phyloP scores from a whole-genome alignment of 805 yeast species.

The Ogataea saltuana region DNA sequence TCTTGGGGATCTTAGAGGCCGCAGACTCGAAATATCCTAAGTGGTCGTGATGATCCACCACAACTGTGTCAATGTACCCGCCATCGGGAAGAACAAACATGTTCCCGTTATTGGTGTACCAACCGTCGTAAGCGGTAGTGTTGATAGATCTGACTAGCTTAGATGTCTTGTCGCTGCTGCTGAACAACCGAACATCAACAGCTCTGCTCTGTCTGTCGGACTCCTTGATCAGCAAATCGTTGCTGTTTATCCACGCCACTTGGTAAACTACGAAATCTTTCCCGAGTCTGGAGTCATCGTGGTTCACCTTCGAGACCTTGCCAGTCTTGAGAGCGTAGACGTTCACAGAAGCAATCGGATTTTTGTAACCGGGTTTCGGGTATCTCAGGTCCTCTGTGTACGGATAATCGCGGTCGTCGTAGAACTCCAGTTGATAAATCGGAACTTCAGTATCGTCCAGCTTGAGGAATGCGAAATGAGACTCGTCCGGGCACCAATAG shows the following conservation, averaged over 20 bases:
- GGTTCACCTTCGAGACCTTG: slow-evolving; percentile 25
- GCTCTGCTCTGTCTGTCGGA: slow-evolving; percentile 62
- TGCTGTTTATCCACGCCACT: slow-evolving; percentile 55
- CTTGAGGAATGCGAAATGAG: slow-evolving; percentile 52
- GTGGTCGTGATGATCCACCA: slow-evolving; percentile 58
- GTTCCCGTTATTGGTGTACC: slow-evolving; percentile 48
- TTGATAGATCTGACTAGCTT: slow-evolving; percentile 44
- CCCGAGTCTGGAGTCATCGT: slow-evolving; percentile 36
- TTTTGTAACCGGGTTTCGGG: slow-evolving; percentile 70
- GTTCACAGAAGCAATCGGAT: slow-evolving; percentile 55
- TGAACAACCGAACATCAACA: slow-evolving; percentile 50
- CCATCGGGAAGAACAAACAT: slow-evolving; percentile 41
- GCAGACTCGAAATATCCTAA: slow-evolving; percentile 58
- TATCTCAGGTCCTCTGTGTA: slow-evolving; percentile 49
- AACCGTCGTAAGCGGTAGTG: slow-evolving; percentile 50
- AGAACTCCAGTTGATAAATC: slow-evolving; percentile 52
- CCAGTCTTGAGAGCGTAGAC: slow-evolving; percentile 40
- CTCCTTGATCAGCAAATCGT: slow-evolving; percentile 55
- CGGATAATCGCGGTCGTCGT: slow-evolving; percentile 50
- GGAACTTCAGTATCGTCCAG: slow-evolving; percentile 63
- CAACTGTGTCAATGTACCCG: slow-evolving; percentile 68
- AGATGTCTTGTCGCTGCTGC: slow-evolving; percentile 34
- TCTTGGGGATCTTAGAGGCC: slow-evolving; percentile 41
- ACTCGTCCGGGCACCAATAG: slow-evolving; percentile 75
- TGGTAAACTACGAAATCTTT: slow-evolving; percentile 60